Evolutionary conservation across 345 rosid species (phyloP).

Genomic region (Populus alba): DNA sequence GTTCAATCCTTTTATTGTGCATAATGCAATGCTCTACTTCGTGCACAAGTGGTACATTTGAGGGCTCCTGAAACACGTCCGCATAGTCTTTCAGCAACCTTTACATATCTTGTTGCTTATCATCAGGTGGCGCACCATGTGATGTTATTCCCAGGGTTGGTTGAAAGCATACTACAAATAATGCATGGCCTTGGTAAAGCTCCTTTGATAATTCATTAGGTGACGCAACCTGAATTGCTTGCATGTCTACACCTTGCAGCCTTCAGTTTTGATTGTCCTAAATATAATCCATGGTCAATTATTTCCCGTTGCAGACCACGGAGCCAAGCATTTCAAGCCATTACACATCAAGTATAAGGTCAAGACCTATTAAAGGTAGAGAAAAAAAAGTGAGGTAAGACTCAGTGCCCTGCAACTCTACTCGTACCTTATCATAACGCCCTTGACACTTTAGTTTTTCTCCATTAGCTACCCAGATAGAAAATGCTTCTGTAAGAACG

Average conservation of each 20-base stretch:
- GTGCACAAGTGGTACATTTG: not conserved
- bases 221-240: too few relatives aligned
- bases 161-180: too few relatives aligned
- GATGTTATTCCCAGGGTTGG: not conserved
- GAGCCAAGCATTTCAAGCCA: not conserved
- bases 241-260: not conserved
- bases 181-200: too few relatives aligned
- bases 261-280: too few relatives aligned
- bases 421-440: too few relatives aligned
- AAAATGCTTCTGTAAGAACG: too few relatives aligned
- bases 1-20: not conserved
- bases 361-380: not conserved
- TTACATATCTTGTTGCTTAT: not conserved
- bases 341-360: not conserved
- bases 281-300: not conserved
- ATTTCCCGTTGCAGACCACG: too few relatives aligned
- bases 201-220: too few relatives aligned
- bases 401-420: not conserved
- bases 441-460: not conserved
- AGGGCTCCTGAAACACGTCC: not conserved
- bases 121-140: not conserved
- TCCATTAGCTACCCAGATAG: not conserved
- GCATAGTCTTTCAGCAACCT: not conserved
- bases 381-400: not conserved
- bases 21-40: not conserved